Conservation (phyloP, 164 flowering plant genomes). For the Echeveria elegans region DNA sequence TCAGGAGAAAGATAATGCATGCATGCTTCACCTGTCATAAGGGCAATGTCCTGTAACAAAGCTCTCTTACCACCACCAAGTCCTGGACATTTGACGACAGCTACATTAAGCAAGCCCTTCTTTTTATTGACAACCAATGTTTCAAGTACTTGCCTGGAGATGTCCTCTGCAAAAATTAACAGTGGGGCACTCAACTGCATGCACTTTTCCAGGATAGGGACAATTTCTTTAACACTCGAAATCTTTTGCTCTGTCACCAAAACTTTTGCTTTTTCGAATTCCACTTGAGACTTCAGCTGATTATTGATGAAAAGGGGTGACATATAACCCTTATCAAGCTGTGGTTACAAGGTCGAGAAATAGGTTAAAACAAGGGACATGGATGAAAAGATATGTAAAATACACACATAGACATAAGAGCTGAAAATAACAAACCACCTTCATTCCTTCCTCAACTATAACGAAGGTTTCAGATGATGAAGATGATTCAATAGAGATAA, state of each 20-base stretch:
- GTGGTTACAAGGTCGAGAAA: conserved; percentile 19
- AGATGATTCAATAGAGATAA: conserved; percentile 73
- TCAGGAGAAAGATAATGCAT: not conserved
- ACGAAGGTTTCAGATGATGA: conserved; percentile 63
- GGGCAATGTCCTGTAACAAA: conserved; percentile 80
- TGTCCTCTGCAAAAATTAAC: conserved; percentile 75
- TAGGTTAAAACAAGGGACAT: not conserved
- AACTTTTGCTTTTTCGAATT: conserved; percentile 75
- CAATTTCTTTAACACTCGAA: conserved; percentile 44
- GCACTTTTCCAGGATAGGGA: conserved; percentile 75
- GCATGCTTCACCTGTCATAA: conserved; percentile 68
- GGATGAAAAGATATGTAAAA: not conserved
- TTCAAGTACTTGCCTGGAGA: conserved; percentile 52
- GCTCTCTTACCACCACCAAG: conserved; percentile 70
- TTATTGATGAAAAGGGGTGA: conserved; percentile 73
- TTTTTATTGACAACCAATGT: conserved; percentile 60
- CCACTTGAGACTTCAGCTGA: conserved; percentile 54
- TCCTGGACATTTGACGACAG: conserved; percentile 84
- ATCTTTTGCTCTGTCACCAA: conserved; percentile 81
- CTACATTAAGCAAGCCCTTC: conserved; percentile 60
- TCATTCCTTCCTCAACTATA: conserved; percentile 83
- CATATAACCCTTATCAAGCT: conserved; percentile 90
- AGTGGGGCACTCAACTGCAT: conserved; percentile 78
- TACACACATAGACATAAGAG: not conserved
- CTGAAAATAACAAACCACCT: conserved; percentile 31